phyloP scores from a whole-genome alignment of 139 green algal species.

The Chlamydomonas schloesseri region DNA sequence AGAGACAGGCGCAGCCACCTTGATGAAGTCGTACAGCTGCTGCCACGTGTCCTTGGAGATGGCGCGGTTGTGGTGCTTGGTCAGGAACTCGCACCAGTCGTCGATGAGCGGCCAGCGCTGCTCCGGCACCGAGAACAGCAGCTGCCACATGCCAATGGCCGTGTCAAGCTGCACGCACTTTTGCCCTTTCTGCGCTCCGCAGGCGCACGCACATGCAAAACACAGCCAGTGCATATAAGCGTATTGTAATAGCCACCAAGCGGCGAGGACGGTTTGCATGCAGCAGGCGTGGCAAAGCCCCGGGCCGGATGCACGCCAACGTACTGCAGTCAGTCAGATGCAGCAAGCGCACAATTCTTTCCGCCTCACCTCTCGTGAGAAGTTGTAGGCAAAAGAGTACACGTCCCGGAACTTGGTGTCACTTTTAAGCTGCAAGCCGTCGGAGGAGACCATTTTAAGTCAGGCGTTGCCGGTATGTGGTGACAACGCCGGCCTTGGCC shows the following conservation, averaged over 20 bases:
- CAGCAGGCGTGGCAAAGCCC: no score
- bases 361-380: slow-evolving; percentile 77
- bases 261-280: no score
- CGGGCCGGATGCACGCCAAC: background rate
- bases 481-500: no score
- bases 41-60: slow-evolving; percentile 91
- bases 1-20: no score
- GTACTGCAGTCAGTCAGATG: background rate
- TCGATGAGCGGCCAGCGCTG: slow-evolving; percentile 46
- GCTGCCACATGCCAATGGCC: slow-evolving; percentile 94
- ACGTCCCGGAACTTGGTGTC: slow-evolving; percentile 74
- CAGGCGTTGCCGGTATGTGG: no score
- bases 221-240: no score
- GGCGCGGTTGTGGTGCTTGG: slow-evolving; percentile 81
- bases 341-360: no score
- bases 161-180: slow-evolving; percentile 94
- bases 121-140: slow-evolving; percentile 75
- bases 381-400: slow-evolving; percentile 89
- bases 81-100: slow-evolving; percentile 89
- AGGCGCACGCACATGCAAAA: background rate
- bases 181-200: slow-evolving; percentile 84
- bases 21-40: slow-evolving; percentile 85
- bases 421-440: slow-evolving; percentile 54
- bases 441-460: no score
- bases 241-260: no score